These are phyloP conservation scores for Russula virescens DNA, from an alignment of 768 basidiomycete genomes.

Conservation along the genomic window DNA sequence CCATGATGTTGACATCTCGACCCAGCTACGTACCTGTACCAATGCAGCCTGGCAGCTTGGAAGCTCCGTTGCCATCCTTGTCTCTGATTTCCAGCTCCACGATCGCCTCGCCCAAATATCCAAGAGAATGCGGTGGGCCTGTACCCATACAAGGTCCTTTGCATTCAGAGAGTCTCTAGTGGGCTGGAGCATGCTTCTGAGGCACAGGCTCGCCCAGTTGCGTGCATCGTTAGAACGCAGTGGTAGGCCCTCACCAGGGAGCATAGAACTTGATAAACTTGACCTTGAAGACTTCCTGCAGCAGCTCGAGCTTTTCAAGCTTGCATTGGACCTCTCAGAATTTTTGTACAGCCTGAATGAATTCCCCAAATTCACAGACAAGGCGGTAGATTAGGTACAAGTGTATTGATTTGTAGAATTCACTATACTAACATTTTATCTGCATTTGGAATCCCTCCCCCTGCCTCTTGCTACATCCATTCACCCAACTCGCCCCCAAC, in stretches of 20 bases:
- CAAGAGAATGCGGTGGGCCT: conserved; percentile 70
- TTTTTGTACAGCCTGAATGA: conserved; percentile 69
- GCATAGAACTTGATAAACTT: conserved; percentile 50
- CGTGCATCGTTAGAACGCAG: conserved; percentile 38
- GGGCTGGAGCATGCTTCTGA: conserved; percentile 34
- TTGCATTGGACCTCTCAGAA: conserved; percentile 57
- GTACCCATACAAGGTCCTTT: conserved; percentile 61
- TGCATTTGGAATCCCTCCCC: no score
- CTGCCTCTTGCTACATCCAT: no score
- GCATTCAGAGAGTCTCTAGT: conserved; percentile 37
- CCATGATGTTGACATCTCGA: not conserved
- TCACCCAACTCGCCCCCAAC: no score
- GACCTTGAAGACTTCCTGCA: conserved; percentile 63
- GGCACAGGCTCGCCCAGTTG: conserved; percentile 31
- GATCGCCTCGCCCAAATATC: conserved; percentile 62
- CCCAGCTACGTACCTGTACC: conserved; percentile 65
- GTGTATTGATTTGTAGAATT: no score
- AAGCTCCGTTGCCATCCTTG: conserved; percentile 70
- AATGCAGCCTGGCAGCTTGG: conserved; percentile 76
- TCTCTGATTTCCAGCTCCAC: conserved; percentile 66
- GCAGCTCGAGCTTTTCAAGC: conserved; percentile 54
- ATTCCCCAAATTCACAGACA: conserved; percentile 73
- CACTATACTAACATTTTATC: no score
- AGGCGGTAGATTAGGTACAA: conserved; percentile 65
- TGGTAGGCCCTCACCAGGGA: conserved; percentile 35